phyloP scores from a whole-genome alignment of 768 basidiomycete species.

The Gloeostereum incarnatum region DNA sequence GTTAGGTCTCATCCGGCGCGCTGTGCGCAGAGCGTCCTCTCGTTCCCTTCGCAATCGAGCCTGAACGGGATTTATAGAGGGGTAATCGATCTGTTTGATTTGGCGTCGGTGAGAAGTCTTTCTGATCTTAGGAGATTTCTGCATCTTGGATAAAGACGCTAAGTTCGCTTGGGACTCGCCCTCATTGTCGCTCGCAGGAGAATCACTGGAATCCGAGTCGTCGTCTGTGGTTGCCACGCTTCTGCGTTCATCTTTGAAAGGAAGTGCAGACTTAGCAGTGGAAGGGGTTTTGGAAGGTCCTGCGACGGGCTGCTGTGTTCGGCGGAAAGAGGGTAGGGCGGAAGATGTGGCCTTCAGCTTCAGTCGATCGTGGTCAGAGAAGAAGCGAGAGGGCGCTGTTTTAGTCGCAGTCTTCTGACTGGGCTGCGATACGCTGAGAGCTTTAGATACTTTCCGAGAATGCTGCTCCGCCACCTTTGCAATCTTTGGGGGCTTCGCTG shows the following conservation, averaged over 20 bases:
- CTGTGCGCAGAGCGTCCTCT: conserved; percentile 52
- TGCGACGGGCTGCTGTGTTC: conserved; percentile 14
- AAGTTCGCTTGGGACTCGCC: conserved; percentile 35
- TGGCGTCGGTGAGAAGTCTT: conserved; percentile 52
- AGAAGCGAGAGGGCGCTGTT: conserved; percentile 8
- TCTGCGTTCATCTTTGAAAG: conserved; percentile 6
- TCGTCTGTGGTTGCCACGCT: conserved; percentile 9
- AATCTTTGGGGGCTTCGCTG: not conserved
- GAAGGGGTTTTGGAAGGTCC: conserved; percentile 14
- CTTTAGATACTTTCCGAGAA: not conserved
- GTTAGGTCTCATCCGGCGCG: conserved; percentile 74
- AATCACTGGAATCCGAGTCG: conserved; percentile 35
- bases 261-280: conserved; percentile 8
- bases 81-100: conserved; percentile 53
- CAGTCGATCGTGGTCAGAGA: conserved; percentile 21
- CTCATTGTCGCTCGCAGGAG: conserved; percentile 38
- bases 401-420: not conserved
- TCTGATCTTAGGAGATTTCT: conserved; percentile 50
- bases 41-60: conserved; percentile 44
- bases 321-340: conserved; percentile 32
- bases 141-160: conserved; percentile 46
- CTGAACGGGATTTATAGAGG: conserved; percentile 34
- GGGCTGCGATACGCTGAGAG: not conserved
- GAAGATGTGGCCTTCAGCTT: conserved; percentile 24
- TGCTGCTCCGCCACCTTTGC: not conserved